Evolutionary conservation across 176 grass and related monocot species (phyloP).

Genomic region (Eleusine indica): DNA sequence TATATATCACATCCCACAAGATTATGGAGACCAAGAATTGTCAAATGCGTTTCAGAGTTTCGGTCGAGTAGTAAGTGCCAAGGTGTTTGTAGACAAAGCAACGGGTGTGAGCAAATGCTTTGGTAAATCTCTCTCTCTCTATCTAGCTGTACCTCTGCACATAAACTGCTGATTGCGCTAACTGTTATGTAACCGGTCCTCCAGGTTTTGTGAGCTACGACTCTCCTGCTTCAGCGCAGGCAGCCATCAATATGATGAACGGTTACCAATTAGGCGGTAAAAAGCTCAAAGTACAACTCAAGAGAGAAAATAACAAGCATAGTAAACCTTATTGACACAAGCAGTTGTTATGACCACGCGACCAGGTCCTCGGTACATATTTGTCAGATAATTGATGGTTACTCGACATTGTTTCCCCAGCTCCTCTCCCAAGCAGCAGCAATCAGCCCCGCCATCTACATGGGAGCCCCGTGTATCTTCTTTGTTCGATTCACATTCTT

Average conservation of each 20-base stretch:
- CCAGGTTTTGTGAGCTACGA: constrained; percentile 99
- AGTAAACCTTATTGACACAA: constrained; percentile 70
- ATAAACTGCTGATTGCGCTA: not conserved
- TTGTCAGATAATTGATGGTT: constrained; percentile 59
- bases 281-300: constrained; percentile 98
- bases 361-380: constrained; percentile 53
- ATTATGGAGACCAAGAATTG: constrained; percentile 85
- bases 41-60: constrained; percentile 86
- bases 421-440: not conserved
- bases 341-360: not conserved
- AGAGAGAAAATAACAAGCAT: constrained; percentile 93
- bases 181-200: not conserved
- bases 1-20: constrained; percentile 90
- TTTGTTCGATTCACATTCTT: constrained; percentile 57
- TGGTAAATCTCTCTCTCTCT: constrained; percentile 48
- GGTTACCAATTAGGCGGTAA: constrained; percentile 87
- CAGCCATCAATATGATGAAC: constrained; percentile 79
- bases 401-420: constrained; percentile 42
- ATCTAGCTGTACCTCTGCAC: not conserved
- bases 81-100: constrained; percentile 98
- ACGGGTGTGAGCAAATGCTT: constrained; percentile 98
- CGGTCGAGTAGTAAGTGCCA: constrained; percentile 90
- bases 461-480: constrained; percentile 50
- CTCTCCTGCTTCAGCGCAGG: constrained; percentile 68
- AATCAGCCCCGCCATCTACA: not conserved